phyloP scores from a whole-genome alignment of 169 alveolate genomes.

The Cryptosporidium baileyi region DNA sequence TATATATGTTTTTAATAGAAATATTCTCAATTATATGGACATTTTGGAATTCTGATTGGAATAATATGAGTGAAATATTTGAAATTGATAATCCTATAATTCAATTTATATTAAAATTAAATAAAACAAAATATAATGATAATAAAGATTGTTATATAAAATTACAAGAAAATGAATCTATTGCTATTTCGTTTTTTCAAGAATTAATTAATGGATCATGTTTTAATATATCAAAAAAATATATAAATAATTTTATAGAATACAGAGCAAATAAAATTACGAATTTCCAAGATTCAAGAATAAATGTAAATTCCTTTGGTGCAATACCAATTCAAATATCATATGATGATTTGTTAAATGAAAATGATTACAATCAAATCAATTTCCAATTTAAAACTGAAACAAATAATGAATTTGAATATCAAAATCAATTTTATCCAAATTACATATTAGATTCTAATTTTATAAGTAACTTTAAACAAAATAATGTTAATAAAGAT shows the following conservation, averaged over 20 bases:
- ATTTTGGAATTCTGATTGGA: constrained; percentile 58
- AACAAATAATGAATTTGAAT: not conserved
- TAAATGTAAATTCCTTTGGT: constrained; percentile 5
- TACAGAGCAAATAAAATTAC: constrained; percentile 6
- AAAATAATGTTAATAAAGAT: not conserved
- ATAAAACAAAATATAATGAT: not conserved
- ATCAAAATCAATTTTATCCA: not conserved
- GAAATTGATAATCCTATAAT: not conserved
- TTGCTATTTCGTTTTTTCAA: constrained; percentile 1
- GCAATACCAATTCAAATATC: constrained; percentile 38
- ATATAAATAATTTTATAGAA: not conserved
- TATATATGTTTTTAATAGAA: constrained; percentile 26
- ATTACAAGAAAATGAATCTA: not conserved
- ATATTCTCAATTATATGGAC: constrained; percentile 53
- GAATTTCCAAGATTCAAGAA: not conserved
- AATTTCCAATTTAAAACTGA: not conserved
- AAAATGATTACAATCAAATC: too few species aligned
- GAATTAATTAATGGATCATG: not conserved
- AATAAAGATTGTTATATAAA: not conserved
- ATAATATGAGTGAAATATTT: not conserved
- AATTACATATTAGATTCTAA: not conserved
- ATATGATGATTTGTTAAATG: too few species aligned
- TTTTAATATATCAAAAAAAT: not conserved
- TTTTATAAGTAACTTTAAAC: not conserved
- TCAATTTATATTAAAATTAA: not conserved